Conservation (phyloP, 2,329 filamentous ascomycete species). For the Fusarium sp. region DNA sequence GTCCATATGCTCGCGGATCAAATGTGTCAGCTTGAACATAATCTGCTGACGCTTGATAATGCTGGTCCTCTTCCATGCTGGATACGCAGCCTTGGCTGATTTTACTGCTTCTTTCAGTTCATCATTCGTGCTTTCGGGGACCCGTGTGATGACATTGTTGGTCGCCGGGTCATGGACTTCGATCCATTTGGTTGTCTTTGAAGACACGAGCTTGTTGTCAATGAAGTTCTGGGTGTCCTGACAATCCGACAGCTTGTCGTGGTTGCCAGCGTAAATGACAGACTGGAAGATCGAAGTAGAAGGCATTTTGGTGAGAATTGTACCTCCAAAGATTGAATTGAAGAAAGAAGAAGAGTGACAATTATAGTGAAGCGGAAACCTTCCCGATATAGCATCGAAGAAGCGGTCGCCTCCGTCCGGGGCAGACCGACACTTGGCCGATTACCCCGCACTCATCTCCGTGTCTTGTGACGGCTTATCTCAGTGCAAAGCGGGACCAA, state of each 20-base stretch:
- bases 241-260: constrained; percentile 37
- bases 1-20: constrained; percentile 84
- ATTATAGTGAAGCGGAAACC: constrained; percentile 21
- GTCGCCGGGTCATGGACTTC: constrained; percentile 82
- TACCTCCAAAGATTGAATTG: background rate
- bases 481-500: constrained; percentile 14
- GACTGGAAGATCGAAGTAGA: constrained; percentile 33
- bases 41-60: constrained; percentile 78
- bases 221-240: constrained; percentile 78
- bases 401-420: constrained; percentile 33
- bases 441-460: constrained; percentile 31
- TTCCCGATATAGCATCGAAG: constrained; percentile 25
- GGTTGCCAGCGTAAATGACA: constrained; percentile 43
- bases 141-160: constrained; percentile 80
- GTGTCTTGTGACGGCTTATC: constrained; percentile 32
- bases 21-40: constrained; percentile 80
- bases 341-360: background rate
- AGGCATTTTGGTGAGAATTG: constrained; percentile 15
- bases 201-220: constrained; percentile 77
- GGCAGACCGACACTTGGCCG: constrained; percentile 28
- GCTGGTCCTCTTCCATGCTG: constrained; percentile 74
- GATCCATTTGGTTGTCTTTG: constrained; percentile 74
- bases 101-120: constrained; percentile 77
- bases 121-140: constrained; percentile 79
- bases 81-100: constrained; percentile 77